Evolutionary conservation across 208 protist genomes (phyloP).

Genomic region (Leishmania lainsoni): DNA sequence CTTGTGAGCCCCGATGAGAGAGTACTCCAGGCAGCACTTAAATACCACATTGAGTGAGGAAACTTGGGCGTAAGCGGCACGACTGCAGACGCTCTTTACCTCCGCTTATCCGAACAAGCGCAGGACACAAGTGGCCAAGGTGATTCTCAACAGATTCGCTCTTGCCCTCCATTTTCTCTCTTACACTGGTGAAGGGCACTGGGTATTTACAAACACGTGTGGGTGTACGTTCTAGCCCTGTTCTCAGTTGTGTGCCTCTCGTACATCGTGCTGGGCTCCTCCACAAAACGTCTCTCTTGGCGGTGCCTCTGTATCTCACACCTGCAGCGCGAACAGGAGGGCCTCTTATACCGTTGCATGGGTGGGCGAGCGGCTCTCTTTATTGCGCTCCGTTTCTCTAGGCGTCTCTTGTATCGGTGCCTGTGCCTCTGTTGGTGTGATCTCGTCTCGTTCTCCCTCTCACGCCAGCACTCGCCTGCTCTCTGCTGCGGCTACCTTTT

Average conservation of each 20-base stretch:
- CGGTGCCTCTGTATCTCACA: neutral
- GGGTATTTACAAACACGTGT: neutral
- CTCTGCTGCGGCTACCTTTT: neutral
- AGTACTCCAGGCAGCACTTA: neutral
- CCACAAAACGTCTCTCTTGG: neutral
- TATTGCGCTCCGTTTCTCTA: too few relatives aligned
- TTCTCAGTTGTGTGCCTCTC: neutral
- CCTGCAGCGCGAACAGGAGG: neutral
- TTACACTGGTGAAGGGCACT: neutral
- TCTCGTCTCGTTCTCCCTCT: neutral
- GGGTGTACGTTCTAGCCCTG: neutral
- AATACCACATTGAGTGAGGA: neutral
- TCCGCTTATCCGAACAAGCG: neutral
- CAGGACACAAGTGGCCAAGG: neutral
- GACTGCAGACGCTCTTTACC: neutral
- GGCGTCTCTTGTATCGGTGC: neutral
- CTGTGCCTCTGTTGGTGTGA: neutral
- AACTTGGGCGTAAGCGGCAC: neutral
- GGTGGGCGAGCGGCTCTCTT: too few relatives aligned
- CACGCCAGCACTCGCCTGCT: neutral
- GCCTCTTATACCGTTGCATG: too few relatives aligned
- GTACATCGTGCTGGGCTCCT: neutral
- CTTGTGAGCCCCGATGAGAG: neutral
- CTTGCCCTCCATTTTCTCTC: neutral
- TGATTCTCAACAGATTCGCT: neutral